Conservation (phyloP, 108 stramenopile genomes). For the Craspedostauros australis region DNA sequence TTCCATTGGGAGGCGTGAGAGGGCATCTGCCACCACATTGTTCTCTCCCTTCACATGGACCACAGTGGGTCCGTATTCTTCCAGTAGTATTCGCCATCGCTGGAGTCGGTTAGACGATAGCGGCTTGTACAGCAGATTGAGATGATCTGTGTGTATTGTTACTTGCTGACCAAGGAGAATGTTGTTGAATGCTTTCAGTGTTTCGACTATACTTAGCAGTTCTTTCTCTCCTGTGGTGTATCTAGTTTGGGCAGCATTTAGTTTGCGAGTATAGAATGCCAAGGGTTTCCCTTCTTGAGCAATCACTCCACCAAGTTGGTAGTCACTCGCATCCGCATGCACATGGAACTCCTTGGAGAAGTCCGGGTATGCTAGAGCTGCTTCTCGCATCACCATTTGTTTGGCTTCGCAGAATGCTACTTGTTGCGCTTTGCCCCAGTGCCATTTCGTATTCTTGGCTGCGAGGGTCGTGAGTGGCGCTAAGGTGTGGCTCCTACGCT, state of each 20-base stretch:
- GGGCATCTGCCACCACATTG: too few relatives aligned
- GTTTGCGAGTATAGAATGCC: slow-evolving; percentile 36
- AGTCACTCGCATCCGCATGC: slow-evolving; percentile 24
- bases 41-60: too few relatives aligned
- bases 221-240: slow-evolving; percentile 36
- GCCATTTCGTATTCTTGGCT: slow-evolving; percentile 12
- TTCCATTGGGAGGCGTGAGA: too few relatives aligned
- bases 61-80: too few relatives aligned
- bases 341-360: slow-evolving; percentile 21
- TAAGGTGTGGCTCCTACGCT: slow-evolving; percentile 22
- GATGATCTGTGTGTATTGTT: too few relatives aligned
- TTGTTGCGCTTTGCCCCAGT: slow-evolving; percentile 29
- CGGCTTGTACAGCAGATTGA: too few relatives aligned
- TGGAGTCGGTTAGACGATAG: too few relatives aligned
- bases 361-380: slow-evolving; percentile 37
- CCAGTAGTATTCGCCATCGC: too few relatives aligned
- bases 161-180: slow-evolving; percentile 45
- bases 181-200: slow-evolving; percentile 33
- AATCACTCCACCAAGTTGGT: slow-evolving; percentile 36
- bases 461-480: slow-evolving; percentile 33
- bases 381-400: slow-evolving; percentile 20
- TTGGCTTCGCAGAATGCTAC: slow-evolving; percentile 40
- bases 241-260: slow-evolving; percentile 22
- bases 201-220: slow-evolving; percentile 43
- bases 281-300: slow-evolving; percentile 29